These are phyloP conservation scores for Globisporangium sylvaticum DNA, from an alignment of 352 stramenopile species.

Conservation along the genomic window DNA sequence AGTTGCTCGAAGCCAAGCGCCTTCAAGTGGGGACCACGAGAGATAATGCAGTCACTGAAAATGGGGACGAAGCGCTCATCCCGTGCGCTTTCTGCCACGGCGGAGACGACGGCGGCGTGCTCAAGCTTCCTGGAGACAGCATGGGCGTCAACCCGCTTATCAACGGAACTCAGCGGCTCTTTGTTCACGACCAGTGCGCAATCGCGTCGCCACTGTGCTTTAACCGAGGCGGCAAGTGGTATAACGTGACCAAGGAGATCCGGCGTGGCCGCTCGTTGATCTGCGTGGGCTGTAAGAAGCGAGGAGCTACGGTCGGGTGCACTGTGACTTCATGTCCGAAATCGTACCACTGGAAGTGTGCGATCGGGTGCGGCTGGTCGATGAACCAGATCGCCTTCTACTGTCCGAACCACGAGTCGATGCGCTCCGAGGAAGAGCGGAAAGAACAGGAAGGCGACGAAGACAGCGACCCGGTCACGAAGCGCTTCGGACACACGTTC, in stretches of 20 bases:
- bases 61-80: conserved; percentile 46
- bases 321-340: conserved; percentile 54
- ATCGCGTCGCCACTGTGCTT: conserved; percentile 84
- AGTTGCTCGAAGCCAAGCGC: conserved; percentile 60
- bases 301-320: conserved; percentile 76
- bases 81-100: conserved; percentile 76
- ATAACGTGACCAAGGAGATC: conserved; percentile 83
- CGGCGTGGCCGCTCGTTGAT: conserved; percentile 62
- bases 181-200: conserved; percentile 84
- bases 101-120: conserved; percentile 61
- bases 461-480: conserved; percentile 37
- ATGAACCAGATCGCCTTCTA: conserved; percentile 83
- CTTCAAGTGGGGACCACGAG: conserved; percentile 27
- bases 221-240: conserved; percentile 72
- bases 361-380: conserved; percentile 61
- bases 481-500: conserved; percentile 64
- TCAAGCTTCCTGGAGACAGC: conserved; percentile 72
- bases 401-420: conserved; percentile 53
- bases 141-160: conserved; percentile 75
- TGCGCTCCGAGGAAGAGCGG: conserved; percentile 27
- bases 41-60: conserved; percentile 22
- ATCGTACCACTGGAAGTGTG: conserved; percentile 85
- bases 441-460: conserved; percentile 27
- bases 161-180: conserved; percentile 61
- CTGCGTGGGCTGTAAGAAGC: conserved; percentile 66